Percentiles rank a stretch among this genome's conserved stretches.
phyloP scores from a whole-genome alignment of 208 protist species.

The Trypanosoma caninum region DNA sequence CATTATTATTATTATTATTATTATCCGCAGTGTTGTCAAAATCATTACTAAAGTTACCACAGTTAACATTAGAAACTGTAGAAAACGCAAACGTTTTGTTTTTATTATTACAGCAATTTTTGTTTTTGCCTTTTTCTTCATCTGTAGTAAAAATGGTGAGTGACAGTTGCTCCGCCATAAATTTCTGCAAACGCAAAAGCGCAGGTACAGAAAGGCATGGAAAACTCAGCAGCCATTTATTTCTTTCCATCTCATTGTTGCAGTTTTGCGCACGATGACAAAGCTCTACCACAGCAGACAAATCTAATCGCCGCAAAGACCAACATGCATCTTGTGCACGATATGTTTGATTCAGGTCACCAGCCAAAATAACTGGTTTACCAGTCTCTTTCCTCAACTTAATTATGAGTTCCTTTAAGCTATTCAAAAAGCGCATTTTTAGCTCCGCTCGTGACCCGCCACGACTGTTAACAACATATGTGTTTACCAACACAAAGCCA shows the following conservation, averaged over 20 bases:
- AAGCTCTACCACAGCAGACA: conserved; percentile 26
- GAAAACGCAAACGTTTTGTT: too few relatives aligned
- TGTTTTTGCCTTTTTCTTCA: background rate
- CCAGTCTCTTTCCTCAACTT: conserved; percentile 36
- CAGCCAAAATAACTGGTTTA: conserved; percentile 74
- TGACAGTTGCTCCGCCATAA: conserved; percentile 13
- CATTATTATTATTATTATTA: background rate
- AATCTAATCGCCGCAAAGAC: conserved; percentile 60
- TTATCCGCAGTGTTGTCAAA: background rate
- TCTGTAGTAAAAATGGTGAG: conserved; percentile 1
- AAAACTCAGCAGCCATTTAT: conserved; percentile 30
- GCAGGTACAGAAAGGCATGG: conserved; percentile 5
- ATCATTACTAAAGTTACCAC: conserved; percentile 7
- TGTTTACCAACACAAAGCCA: conserved; percentile 77
- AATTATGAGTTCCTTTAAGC: conserved; percentile 38
- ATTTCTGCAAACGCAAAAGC: conserved; percentile 1
- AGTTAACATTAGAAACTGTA: too few relatives aligned
- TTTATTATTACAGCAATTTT: too few relatives aligned
- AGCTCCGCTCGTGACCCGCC: conserved; percentile 43
- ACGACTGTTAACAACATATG: conserved; percentile 86
- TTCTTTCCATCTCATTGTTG: conserved; percentile 20
- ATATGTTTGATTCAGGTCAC: conserved; percentile 87
- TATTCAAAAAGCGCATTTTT: conserved; percentile 61
- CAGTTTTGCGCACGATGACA: conserved; percentile 21
- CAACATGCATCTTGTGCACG: conserved; percentile 67